A percentile compares a stretch with the other conserved stretches of the same genome.
phyloP scores from a whole-genome alignment of 441 rosid genomes.

The Erodium trifolium region DNA sequence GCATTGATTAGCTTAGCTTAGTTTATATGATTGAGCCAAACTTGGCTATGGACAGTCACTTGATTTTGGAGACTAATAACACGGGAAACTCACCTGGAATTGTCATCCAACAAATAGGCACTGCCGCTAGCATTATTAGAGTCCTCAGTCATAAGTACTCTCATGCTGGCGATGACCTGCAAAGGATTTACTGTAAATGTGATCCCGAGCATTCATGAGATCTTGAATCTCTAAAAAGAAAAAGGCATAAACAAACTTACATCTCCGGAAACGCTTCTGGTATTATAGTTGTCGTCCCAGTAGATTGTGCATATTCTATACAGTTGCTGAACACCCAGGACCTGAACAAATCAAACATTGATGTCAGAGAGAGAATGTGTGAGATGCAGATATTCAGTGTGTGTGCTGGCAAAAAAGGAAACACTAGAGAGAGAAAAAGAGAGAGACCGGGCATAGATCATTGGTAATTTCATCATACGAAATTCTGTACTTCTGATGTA shows the following conservation, averaged over 20 bases:
- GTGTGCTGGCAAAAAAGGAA: not conserved
- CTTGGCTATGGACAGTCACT: not conserved
- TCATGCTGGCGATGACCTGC: constrained; percentile 97
- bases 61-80: not conserved
- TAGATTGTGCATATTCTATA: constrained; percentile 93
- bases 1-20: constrained; percentile 12
- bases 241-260: constrained; percentile 35
- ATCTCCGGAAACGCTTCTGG: constrained; percentile 83
- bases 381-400: too few relatives aligned
- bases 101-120: constrained; percentile 93
- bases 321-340: constrained; percentile 95
- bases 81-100: constrained; percentile 55
- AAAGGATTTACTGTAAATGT: not conserved
- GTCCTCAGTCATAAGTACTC: constrained; percentile 91
- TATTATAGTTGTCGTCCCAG: constrained; percentile 97
- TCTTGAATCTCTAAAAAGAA: not conserved
- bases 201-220: not conserved
- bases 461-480: constrained; percentile 93
- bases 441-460: constrained; percentile 79
- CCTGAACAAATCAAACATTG: constrained; percentile 40
- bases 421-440: constrained; percentile 7
- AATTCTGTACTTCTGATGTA: constrained; percentile 93
- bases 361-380: constrained; percentile 8
- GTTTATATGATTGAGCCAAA: not conserved
- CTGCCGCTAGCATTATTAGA: constrained; percentile 72